Evolutionary conservation across 1,139 yeast genomes (phyloP).

Genomic region (Yamadazyma atlantica): DNA sequence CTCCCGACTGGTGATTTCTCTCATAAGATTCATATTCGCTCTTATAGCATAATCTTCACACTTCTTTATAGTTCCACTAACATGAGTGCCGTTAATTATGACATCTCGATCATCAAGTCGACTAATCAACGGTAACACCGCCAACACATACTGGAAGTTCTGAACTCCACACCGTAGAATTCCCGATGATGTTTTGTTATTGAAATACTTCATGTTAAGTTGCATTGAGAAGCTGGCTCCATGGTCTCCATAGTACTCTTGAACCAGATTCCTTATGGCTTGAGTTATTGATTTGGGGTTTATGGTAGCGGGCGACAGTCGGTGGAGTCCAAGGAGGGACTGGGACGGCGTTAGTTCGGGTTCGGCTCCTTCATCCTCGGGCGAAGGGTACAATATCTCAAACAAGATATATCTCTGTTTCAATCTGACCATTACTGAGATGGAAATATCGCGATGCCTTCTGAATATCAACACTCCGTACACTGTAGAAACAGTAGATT

Average conservation of each 20-base stretch:
- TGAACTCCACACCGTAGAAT: conserved; percentile 76
- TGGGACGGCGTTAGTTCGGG: conserved; percentile 30
- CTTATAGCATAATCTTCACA: conserved; percentile 67
- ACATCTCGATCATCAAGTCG: conserved; percentile 52
- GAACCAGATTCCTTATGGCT: conserved; percentile 53
- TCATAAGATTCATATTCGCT: conserved; percentile 39
- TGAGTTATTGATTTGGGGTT: conserved; percentile 49
- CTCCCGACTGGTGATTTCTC: conserved; percentile 7
- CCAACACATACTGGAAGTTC: conserved; percentile 61
- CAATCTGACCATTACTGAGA: conserved; percentile 76
- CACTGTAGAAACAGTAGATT: too few relatives aligned
- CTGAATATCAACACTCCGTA: too few relatives aligned
- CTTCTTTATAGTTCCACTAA: conserved; percentile 88
- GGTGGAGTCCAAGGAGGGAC: conserved; percentile 48
- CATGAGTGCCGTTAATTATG: conserved; percentile 62
- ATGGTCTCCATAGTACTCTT: conserved; percentile 69
- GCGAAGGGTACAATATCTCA: conserved; percentile 70
- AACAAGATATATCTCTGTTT: conserved; percentile 83
- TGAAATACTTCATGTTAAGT: conserved; percentile 74
- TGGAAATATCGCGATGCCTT: too few relatives aligned
- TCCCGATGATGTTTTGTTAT: conserved; percentile 80
- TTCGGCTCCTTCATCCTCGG: conserved; percentile 19
- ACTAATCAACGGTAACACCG: conserved; percentile 67
- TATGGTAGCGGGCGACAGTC: conserved; percentile 46
- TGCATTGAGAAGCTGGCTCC: conserved; percentile 72